phyloP scores from a whole-genome alignment of 805 yeast species.

The Yamadazyma tumulicola region DNA sequence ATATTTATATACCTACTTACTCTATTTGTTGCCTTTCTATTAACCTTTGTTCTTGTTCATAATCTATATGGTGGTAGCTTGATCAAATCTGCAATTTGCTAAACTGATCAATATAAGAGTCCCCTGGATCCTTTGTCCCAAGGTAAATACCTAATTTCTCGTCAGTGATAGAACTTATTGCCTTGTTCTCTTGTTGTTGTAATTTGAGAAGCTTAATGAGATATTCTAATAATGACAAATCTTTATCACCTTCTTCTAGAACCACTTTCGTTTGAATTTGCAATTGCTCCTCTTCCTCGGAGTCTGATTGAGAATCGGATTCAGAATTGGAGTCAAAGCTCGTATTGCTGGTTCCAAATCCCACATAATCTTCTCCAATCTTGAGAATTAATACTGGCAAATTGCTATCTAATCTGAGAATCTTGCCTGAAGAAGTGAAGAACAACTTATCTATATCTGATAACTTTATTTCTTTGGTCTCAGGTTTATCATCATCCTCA shows the following conservation, averaged over 20 bases:
- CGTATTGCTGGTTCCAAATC: slow-evolving; percentile 39
- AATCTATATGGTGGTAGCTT: too few relatives aligned
- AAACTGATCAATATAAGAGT: neutral
- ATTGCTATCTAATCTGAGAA: slow-evolving; percentile 59
- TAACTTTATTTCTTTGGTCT: slow-evolving; percentile 31
- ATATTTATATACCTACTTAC: too few relatives aligned
- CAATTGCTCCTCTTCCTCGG: slow-evolving; percentile 18
- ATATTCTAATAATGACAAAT: slow-evolving; percentile 60
- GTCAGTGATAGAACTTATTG: slow-evolving; percentile 56
- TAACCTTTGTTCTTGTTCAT: too few relatives aligned
- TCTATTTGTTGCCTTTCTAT: too few relatives aligned
- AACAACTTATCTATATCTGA: slow-evolving; percentile 49
- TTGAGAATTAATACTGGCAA: slow-evolving; percentile 69
- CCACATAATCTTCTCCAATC: slow-evolving; percentile 41
- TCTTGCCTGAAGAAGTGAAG: slow-evolving; percentile 66
- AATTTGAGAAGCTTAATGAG: slow-evolving; percentile 55
- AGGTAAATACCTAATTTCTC: slow-evolving; percentile 61
- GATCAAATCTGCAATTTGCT: too few relatives aligned
- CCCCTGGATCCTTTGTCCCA: neutral
- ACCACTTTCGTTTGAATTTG: slow-evolving; percentile 3
- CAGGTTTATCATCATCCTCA: slow-evolving; percentile 48
- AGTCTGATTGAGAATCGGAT: slow-evolving; percentile 23
- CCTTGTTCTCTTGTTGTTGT: slow-evolving; percentile 55
- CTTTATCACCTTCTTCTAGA: slow-evolving; percentile 1
- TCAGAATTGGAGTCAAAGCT: slow-evolving; percentile 16